Percentiles rank a stretch among this genome's conserved stretches.
phyloP scores from a whole-genome alignment of 768 basidiomycete species.

The Hericium alpestre region DNA sequence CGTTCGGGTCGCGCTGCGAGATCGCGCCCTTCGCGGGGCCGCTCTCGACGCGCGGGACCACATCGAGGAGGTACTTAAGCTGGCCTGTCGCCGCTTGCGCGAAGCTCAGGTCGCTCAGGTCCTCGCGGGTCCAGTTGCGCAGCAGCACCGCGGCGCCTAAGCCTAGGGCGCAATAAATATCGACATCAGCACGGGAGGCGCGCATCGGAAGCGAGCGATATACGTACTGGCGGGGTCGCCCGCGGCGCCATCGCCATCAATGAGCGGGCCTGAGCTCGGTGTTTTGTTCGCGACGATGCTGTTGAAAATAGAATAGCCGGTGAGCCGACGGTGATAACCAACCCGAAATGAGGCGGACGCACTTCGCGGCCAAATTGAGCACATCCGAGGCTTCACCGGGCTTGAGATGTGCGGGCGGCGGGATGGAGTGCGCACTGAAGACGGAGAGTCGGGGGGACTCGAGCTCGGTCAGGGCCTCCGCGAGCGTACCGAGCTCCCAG shows the following conservation, averaged over 20 bases:
- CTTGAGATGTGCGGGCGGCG: constrained; percentile 26
- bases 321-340: background rate
- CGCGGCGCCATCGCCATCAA: constrained; percentile 38
- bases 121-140: constrained; percentile 39
- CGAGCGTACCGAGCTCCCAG: constrained; percentile 51
- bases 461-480: constrained; percentile 46
- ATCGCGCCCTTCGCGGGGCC: constrained; percentile 37
- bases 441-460: constrained; percentile 40
- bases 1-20: constrained; percentile 32
- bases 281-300: constrained; percentile 31
- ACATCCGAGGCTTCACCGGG: constrained; percentile 27
- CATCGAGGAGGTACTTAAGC: constrained; percentile 35
- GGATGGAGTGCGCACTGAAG: constrained; percentile 31
- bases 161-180: constrained; percentile 19
- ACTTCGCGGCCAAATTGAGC: constrained; percentile 30
- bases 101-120: constrained; percentile 25
- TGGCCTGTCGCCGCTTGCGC: constrained; percentile 34
- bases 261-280: constrained; percentile 28
- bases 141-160: constrained; percentile 42
- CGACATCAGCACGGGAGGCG: background rate
- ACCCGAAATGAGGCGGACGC: constrained; percentile 9
- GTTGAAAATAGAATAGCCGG: background rate
- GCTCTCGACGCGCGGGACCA: constrained; percentile 30
- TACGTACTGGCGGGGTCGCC: constrained; percentile 52
- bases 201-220: background rate